Percentiles rank a stretch among this genome's conserved stretches.
Conservation (phyloP, 2,329 filamentous ascomycete species). For the Byssochlamys sp. region DNA sequence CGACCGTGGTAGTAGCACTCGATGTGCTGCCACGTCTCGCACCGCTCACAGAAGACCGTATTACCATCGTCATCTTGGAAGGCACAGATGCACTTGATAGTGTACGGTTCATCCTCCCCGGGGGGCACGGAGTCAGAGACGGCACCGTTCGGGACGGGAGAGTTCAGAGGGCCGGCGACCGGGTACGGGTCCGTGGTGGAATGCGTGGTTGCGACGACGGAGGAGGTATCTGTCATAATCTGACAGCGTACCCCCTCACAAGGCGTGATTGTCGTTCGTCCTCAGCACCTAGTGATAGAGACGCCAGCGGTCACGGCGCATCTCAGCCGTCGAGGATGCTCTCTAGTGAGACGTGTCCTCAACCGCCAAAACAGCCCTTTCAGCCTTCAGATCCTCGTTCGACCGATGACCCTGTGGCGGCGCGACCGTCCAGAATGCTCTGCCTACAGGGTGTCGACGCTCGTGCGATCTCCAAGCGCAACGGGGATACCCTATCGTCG, state of each 20-base stretch:
- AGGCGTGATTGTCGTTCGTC: conserved; percentile 7
- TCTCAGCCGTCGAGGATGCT: conserved; percentile 5
- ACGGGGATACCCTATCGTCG: background rate
- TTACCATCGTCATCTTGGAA: conserved; percentile 92
- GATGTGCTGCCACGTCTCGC: conserved; percentile 97
- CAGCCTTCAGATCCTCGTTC: background rate
- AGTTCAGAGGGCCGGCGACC: conserved; percentile 37
- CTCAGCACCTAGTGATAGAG: conserved; percentile 9
- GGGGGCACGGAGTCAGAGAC: conserved; percentile 32
- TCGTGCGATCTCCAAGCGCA: background rate
- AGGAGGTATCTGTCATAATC: conserved; percentile 48
- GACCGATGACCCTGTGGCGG: background rate
- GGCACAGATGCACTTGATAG: conserved; percentile 95
- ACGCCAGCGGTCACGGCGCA: conserved; percentile 6
- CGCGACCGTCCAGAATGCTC: background rate
- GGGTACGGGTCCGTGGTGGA: conserved; percentile 37
- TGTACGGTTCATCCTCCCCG: conserved; percentile 53
- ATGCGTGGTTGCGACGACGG: conserved; percentile 38
- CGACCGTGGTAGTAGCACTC: conserved; percentile 83
- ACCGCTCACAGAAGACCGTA: conserved; percentile 90
- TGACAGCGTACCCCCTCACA: conserved; percentile 37
- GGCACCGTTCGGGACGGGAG: conserved; percentile 34
- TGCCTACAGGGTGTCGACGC: background rate
- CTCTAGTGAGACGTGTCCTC: background rate
- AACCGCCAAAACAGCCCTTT: background rate